phyloP scores from a whole-genome alignment of 1,284 basidiomycete genomes.

The Pyrrhoderma lamaoense region DNA sequence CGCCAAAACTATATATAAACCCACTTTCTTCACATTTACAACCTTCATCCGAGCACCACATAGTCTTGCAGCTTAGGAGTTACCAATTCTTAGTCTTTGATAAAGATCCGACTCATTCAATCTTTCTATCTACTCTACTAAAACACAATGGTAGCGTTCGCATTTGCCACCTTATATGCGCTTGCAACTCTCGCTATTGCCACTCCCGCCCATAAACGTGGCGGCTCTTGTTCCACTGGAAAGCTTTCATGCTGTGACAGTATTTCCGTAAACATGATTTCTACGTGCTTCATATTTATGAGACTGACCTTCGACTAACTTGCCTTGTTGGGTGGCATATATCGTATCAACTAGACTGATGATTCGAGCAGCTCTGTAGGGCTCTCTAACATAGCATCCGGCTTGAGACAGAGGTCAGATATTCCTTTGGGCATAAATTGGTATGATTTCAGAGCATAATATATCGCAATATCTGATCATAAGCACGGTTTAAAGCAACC shows the following conservation, averaged over 20 bases:
- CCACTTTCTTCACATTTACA: too few relatives aligned
- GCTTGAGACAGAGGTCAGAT: too few relatives aligned
- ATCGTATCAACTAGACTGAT: neutral
- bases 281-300: neutral
- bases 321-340: neutral
- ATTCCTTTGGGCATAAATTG: slow-evolving; percentile 12
- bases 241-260: slow-evolving; percentile 8
- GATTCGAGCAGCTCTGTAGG: neutral
- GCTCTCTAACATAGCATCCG: too few relatives aligned
- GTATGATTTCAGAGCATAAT: slow-evolving; percentile 2
- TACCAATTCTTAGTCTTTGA: too few relatives aligned
- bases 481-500: neutral
- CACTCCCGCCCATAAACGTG: neutral
- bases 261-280: slow-evolving; percentile 4
- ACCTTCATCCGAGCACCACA: too few relatives aligned
- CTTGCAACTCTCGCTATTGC: slow-evolving; percentile 1
- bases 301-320: neutral
- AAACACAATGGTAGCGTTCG: slow-evolving; percentile 13
- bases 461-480: neutral
- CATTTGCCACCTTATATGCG: slow-evolving; percentile 14
- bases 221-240: slow-evolving; percentile 8
- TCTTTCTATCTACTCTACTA: too few relatives aligned
- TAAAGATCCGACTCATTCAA: too few relatives aligned
- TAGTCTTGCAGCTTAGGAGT: too few relatives aligned
- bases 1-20: too few relatives aligned